phyloP scores from a whole-genome alignment of 1,139 yeast genomes.

The Protomyces pachydermus region DNA sequence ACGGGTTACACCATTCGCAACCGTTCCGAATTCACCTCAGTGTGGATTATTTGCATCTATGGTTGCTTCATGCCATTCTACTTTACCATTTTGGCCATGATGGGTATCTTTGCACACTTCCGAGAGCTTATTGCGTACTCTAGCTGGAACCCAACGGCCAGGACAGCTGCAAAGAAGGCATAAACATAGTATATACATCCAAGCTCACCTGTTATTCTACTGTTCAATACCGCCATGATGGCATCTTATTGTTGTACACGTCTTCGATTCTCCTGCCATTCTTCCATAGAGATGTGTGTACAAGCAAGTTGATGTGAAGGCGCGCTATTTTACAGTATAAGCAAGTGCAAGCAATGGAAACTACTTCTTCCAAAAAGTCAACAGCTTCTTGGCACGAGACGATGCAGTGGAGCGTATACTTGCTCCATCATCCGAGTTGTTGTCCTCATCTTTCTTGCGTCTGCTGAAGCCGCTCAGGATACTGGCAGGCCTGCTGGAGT shows the following conservation, averaged over 20 bases:
- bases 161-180: conserved; percentile 12
- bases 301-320: too few species aligned
- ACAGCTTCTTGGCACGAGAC: conserved; percentile 9
- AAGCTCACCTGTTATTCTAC: too few species aligned
- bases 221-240: too few species aligned
- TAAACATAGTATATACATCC: neutral
- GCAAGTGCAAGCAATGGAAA: too few species aligned
- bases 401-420: conserved; percentile 19
- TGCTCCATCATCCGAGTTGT: conserved; percentile 15
- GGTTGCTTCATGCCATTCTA: conserved; percentile 22
- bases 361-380: neutral
- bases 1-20: conserved; percentile 26
- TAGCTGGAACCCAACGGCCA: conserved; percentile 21
- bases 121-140: conserved; percentile 15
- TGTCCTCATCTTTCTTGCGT: conserved; percentile 5
- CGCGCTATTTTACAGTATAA: too few species aligned
- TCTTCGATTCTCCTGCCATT: too few species aligned
- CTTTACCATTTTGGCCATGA: conserved; percentile 25
- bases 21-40: conserved; percentile 23
- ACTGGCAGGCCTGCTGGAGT: neutral
- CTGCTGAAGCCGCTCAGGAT: neutral
- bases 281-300: too few species aligned
- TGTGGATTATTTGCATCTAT: conserved; percentile 12
- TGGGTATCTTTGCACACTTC: conserved; percentile 26
- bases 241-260: too few species aligned